Evolutionary conservation across 1,139 yeast genomes (phyloP).

Genomic region (Debaryomyces fabryi): DNA sequence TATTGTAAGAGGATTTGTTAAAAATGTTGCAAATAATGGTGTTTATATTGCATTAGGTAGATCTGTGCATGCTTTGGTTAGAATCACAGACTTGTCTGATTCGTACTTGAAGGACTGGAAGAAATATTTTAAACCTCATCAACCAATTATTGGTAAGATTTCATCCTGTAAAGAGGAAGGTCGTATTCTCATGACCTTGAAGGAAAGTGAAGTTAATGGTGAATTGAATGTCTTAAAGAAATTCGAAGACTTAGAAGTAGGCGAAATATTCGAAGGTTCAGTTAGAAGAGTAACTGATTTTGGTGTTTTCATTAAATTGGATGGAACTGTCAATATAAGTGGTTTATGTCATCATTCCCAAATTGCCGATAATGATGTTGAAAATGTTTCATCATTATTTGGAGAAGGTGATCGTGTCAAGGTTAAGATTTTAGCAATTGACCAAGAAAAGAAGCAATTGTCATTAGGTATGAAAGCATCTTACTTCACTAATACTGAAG

Average conservation of each 20-base stretch:
- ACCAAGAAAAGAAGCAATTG: slow-evolving; percentile 67
- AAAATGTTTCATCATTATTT: slow-evolving; percentile 61
- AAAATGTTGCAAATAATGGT: slow-evolving; percentile 76
- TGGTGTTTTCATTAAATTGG: slow-evolving; percentile 86
- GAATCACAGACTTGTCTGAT: slow-evolving; percentile 81
- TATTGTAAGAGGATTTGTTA: slow-evolving; percentile 77
- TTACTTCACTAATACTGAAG: slow-evolving; percentile 58
- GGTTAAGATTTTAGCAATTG: slow-evolving; percentile 71
- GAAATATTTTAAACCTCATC: slow-evolving; percentile 67
- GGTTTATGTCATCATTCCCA: slow-evolving; percentile 90
- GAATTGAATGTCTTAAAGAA: slow-evolving; percentile 57
- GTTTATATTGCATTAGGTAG: slow-evolving; percentile 78
- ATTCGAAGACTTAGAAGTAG: slow-evolving; percentile 68
- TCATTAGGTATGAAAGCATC: slow-evolving; percentile 95
- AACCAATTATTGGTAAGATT: slow-evolving; percentile 76
- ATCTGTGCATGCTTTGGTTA: slow-evolving; percentile 74
- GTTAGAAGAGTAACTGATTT: slow-evolving; percentile 79
- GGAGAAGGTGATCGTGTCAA: slow-evolving; percentile 89
- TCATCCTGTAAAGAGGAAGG: slow-evolving; percentile 63
- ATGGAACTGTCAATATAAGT: slow-evolving; percentile 71
- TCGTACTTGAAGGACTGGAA: slow-evolving; percentile 86
- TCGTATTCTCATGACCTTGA: slow-evolving; percentile 74
- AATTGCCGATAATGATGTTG: slow-evolving; percentile 67
- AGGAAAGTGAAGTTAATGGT: slow-evolving; percentile 79
- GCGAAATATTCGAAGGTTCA: slow-evolving; percentile 77